Evolutionary conservation across 768 basidiomycete genomes (phyloP).

Genomic region (Agaricus bisporus): DNA sequence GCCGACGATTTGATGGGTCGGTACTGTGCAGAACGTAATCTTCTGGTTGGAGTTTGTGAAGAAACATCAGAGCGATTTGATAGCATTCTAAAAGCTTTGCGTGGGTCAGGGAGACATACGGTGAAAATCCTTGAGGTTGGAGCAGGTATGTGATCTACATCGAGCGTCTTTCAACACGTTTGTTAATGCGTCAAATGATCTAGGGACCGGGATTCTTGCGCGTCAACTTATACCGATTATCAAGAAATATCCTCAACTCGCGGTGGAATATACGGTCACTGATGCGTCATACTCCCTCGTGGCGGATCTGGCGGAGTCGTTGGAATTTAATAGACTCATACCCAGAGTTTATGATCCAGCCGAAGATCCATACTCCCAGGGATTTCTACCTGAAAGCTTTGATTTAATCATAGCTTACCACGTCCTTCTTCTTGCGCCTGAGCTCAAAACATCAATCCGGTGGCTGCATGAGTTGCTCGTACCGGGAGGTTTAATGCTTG

Average conservation of each 20-base stretch:
- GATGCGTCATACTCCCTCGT: conserved; percentile 2
- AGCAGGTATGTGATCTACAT: background rate
- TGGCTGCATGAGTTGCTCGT: background rate
- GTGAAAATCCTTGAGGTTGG: conserved; percentile 1
- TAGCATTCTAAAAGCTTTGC: background rate
- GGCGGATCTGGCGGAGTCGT: background rate
- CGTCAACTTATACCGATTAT: background rate
- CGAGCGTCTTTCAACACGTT: no score
- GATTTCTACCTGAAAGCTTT: background rate
- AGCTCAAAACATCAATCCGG: background rate
- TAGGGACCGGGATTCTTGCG: background rate
- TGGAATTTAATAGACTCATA: background rate
- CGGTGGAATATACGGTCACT: conserved; percentile 1
- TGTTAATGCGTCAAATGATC: no score
- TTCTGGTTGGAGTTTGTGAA: background rate
- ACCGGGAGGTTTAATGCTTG: background rate
- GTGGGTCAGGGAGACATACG: background rate
- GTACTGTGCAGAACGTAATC: background rate
- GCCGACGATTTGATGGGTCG: conserved; percentile 1
- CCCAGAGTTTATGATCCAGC: background rate
- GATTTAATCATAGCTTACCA: conserved; percentile 3
- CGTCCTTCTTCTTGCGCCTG: background rate
- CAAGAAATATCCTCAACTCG: background rate
- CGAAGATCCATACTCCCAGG: background rate
- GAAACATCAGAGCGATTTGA: background rate